Conservation (phyloP, 129 eudicot genomes). For the Centrapalus pauciflorus region DNA sequence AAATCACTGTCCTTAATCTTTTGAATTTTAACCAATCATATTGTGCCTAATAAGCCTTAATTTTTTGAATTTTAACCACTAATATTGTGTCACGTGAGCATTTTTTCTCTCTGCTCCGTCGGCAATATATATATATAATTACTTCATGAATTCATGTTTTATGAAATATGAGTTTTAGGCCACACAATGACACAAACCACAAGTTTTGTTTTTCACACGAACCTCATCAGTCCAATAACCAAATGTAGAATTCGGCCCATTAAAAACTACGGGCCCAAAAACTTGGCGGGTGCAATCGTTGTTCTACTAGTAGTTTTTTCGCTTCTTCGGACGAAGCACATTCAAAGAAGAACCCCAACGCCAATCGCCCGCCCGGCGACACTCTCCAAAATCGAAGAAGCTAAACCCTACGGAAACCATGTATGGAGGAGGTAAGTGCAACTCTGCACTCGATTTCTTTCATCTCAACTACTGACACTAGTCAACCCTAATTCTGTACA, state of each 20-base stretch:
- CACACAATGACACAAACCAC: too few relatives aligned
- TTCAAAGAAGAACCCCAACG: slow-evolving; percentile 14
- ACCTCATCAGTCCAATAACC: too few relatives aligned
- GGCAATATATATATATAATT: too few relatives aligned
- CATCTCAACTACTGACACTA: neutral
- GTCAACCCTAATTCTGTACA: slow-evolving; percentile 7
- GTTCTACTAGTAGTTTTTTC: neutral
- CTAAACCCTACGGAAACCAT: slow-evolving; percentile 31
- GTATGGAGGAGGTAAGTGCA: slow-evolving; percentile 59
- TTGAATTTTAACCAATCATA: too few relatives aligned
- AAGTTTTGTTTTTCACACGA: too few relatives aligned
- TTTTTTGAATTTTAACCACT: too few relatives aligned
- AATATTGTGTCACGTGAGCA: too few relatives aligned
- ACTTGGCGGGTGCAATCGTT: slow-evolving; percentile 11
- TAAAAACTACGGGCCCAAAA: neutral
- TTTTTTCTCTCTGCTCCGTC: too few relatives aligned
- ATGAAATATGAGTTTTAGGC: too few relatives aligned
- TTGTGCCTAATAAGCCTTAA: too few relatives aligned
- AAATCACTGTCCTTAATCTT: too few relatives aligned
- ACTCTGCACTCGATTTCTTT: neutral
- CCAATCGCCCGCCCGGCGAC: slow-evolving; percentile 12
- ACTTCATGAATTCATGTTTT: too few relatives aligned
- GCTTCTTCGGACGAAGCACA: slow-evolving; percentile 1
- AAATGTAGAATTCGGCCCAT: slow-evolving; percentile 8
- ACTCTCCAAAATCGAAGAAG: slow-evolving; percentile 11